A percentile compares a stretch with the other conserved stretches of the same genome.
Conservation (phyloP, 2,329 filamentous ascomycete species). For the Verticillium zaregamsianum region DNA sequence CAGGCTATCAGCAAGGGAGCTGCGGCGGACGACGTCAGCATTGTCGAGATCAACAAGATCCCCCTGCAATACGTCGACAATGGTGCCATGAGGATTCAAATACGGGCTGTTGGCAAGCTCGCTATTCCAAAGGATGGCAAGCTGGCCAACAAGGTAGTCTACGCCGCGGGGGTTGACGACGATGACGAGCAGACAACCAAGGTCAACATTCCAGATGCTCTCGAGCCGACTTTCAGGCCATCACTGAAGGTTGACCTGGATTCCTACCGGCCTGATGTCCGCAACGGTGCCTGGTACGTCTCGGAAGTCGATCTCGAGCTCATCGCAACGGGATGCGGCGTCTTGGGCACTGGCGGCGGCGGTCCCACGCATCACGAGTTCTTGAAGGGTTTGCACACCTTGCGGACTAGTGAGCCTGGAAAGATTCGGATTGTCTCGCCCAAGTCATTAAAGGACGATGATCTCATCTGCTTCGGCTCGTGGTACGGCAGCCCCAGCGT, state of each 20-base stretch:
- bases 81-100: conserved; percentile 27
- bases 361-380: conserved; percentile 37
- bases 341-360: conserved; percentile 32
- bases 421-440: conserved; percentile 37
- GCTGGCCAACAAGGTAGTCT: neutral
- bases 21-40: conserved; percentile 31
- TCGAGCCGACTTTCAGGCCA: conserved; percentile 24
- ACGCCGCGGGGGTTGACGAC: conserved; percentile 1
- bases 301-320: conserved; percentile 31
- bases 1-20: conserved; percentile 43
- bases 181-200: conserved; percentile 20
- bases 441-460: conserved; percentile 29
- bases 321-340: conserved; percentile 28
- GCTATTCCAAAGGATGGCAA: conserved; percentile 20
- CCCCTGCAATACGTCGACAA: conserved; percentile 31
- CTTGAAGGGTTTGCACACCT: conserved; percentile 33
- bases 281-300: conserved; percentile 27
- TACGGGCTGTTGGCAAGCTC: conserved; percentile 28
- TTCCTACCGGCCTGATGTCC: conserved; percentile 24
- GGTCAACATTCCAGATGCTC: conserved; percentile 21
- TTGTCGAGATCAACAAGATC: conserved; percentile 42
- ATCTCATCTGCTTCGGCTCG: conserved; percentile 35
- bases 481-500: conserved; percentile 41
- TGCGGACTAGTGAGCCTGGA: conserved; percentile 26
- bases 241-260: conserved; percentile 24